Evolutionary conservation across 169 alveolate species (phyloP), one percentile per base, ranked within the genome.

Genomic region (Plasmodium knowlesi): DNA sequence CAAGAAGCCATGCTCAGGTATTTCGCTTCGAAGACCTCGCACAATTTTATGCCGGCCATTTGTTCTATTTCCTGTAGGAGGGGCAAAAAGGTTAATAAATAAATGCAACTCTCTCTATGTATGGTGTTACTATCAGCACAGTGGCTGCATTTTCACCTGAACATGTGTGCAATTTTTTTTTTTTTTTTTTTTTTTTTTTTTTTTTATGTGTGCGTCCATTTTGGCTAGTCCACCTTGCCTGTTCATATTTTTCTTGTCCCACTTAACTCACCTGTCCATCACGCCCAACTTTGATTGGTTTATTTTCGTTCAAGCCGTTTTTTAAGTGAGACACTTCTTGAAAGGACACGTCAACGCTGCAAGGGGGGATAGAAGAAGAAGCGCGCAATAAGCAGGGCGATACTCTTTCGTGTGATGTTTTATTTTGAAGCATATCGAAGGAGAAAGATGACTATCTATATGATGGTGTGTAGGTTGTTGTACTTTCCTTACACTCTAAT

Each of bases 201-300:
- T 61, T 19, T 19, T n/a, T n/a, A n/a, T n/a, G n/a, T n/a, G n/a
- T n/a, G n/a, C n/a, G n/a, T n/a, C n/a, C n/a, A 4, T 25, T 19
- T 67, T 28, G 16, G 37, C 37, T 67, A 28, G 37, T 50, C 8
- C 61, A 46, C 89, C 34, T 82, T 54, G 79, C 74, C 28, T 67
- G 91, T 82, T n/a, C 82, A 82, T 82, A 57, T 25, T 57, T 54
- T 53, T 82, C 39, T 19, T 30, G 25, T 16, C 19, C 16, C 61
- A 50, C 28, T 67, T 71, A 25, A 8, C 88, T 90, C 92, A 94
- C 95, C 83, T 95, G 96, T 5, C 97, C 97, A 80, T 96, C 97
- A 39, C 96, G 93, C 2, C 95, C 95, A 30, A 92, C 94, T 84
- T 91, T 92, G 39, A 96, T 85, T 28, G 96, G 96, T 81, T 61